Evolutionary conservation across 1,284 basidiomycete genomes (phyloP).

Genomic region (Vanrija pseudolonga): DNA sequence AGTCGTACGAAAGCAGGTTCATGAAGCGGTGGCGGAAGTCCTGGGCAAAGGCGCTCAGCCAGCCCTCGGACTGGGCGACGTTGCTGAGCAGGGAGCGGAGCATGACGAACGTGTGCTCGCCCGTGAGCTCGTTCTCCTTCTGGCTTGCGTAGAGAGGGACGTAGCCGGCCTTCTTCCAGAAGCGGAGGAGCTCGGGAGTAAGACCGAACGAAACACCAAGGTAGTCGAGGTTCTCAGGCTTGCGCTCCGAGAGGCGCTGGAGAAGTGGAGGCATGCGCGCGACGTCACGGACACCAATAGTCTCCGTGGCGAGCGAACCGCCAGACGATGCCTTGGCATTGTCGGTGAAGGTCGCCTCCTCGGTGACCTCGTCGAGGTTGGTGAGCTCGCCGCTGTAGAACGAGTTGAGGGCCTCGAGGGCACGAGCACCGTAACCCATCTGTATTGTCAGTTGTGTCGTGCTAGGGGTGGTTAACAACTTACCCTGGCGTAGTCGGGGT

Average conservation of each 20-base stretch:
- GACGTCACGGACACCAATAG: conserved; percentile 68
- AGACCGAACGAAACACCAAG: conserved; percentile 95
- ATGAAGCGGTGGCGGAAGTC: conserved; percentile 92
- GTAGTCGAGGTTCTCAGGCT: conserved; percentile 89
- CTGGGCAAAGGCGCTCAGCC: conserved; percentile 85
- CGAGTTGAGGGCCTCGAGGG: conserved; percentile 77
- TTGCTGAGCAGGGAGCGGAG: conserved; percentile 67
- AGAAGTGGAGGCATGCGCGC: conserved; percentile 87
- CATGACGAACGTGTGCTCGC: conserved; percentile 96
- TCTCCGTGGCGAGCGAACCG: conserved; percentile 64
- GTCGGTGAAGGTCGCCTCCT: conserved; percentile 1
- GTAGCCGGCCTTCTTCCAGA: conserved; percentile 94
- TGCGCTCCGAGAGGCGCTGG: conserved; percentile 82
- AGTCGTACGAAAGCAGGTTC: conserved; percentile 79
- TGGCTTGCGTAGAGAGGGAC: conserved; percentile 90
- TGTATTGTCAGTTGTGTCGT: conserved; percentile 37
- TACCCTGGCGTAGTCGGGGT: conserved; percentile 87
- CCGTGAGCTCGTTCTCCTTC: conserved; percentile 89
- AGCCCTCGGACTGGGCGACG: conserved; percentile 57
- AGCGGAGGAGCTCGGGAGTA: conserved; percentile 82
- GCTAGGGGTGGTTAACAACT: conserved; percentile 39
- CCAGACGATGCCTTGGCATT: conserved; percentile 25
- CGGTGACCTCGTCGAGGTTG: conserved; percentile 68
- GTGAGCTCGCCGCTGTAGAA: conserved; percentile 93
- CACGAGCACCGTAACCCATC: conserved; percentile 98